phyloP scores from a whole-genome alignment of 1,284 basidiomycete species.

The Cystobasidiaceae sp. region DNA sequence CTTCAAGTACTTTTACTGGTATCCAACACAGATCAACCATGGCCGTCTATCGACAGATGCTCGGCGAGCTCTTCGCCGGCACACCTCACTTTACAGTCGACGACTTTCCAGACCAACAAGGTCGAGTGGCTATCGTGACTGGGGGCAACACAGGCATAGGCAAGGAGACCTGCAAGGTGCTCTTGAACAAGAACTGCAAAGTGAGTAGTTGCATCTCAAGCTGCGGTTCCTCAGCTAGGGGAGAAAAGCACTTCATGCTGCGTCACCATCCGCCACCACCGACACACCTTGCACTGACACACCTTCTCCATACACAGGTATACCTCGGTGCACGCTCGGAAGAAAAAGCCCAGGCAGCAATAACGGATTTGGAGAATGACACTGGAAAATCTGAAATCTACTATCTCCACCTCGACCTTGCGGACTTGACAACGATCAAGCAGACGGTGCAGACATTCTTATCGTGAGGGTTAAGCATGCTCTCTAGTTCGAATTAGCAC shows the following conservation, averaged over 20 bases:
- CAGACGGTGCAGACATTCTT: constrained; percentile 11
- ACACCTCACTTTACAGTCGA: constrained; percentile 7
- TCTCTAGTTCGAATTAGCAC: too few species aligned
- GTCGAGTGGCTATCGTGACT: constrained; percentile 18
- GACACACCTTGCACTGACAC: too few species aligned
- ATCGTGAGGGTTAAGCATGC: not conserved
- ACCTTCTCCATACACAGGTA: too few species aligned
- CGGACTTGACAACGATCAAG: constrained; percentile 1
- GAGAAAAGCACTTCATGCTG: too few species aligned
- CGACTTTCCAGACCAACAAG: constrained; percentile 20
- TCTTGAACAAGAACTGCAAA: constrained; percentile 19
- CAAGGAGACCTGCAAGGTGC: constrained; percentile 3
- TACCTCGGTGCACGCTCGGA: constrained; percentile 27
- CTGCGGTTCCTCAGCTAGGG: too few species aligned
- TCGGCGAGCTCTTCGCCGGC: constrained; percentile 11
- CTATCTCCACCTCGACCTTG: constrained; percentile 27
- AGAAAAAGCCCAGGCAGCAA: constrained; percentile 13
- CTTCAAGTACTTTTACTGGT: too few species aligned
- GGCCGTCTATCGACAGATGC: constrained; percentile 12
- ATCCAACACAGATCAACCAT: not conserved
- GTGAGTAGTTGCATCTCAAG: not conserved
- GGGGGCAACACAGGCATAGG: constrained; percentile 21
- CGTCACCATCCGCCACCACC: too few species aligned
- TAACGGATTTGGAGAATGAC: not conserved
- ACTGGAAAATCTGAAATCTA: constrained; percentile 20